phyloP scores from a whole-genome alignment of 2,329 filamentous ascomycete species.

The Cercospora nicotianae region DNA sequence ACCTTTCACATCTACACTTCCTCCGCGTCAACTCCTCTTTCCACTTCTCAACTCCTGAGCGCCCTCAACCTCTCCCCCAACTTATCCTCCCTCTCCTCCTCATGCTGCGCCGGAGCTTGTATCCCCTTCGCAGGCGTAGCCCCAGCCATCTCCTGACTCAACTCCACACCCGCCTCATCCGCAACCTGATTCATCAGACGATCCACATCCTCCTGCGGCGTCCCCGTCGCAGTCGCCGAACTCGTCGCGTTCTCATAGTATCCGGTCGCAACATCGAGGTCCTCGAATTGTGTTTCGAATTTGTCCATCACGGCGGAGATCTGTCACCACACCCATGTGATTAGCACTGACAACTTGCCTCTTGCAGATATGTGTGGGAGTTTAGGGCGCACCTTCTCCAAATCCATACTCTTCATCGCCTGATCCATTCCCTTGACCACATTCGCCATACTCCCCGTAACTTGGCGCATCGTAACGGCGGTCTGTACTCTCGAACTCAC shows the following conservation, averaged over 20 bases:
- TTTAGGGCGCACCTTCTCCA: conserved; percentile 55
- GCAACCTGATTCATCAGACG: conserved; percentile 81
- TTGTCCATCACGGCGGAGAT: conserved; percentile 67
- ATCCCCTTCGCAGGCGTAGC: conserved; percentile 56
- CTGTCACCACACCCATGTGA: conserved; percentile 36
- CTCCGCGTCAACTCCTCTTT: too few species aligned
- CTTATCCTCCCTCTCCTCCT: conserved; percentile 76
- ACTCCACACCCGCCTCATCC: conserved; percentile 82
- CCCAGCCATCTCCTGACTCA: conserved; percentile 70
- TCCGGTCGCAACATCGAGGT: conserved; percentile 55
- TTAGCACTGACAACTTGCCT: too few species aligned
- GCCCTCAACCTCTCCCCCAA: conserved; percentile 61
- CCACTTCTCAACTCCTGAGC: conserved; percentile 45
- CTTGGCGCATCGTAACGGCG: conserved; percentile 62
- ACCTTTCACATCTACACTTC: too few species aligned
- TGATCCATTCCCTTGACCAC: conserved; percentile 62
- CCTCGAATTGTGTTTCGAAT: conserved; percentile 60
- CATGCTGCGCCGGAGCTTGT: conserved; percentile 57
- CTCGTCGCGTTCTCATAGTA: conserved; percentile 86
- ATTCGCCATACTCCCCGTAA: conserved; percentile 62
- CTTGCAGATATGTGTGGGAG: too few species aligned
- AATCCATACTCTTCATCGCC: conserved; percentile 64
- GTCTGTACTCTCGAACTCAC: conserved; percentile 62
- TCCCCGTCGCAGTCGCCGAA: conserved; percentile 72
- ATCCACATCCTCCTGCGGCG: conserved; percentile 80